Percentiles rank a stretch among this genome's conserved stretches.
Conservation (phyloP, 495 filamentous ascomycete genomes). For the Penicillium bovifimosum region DNA sequence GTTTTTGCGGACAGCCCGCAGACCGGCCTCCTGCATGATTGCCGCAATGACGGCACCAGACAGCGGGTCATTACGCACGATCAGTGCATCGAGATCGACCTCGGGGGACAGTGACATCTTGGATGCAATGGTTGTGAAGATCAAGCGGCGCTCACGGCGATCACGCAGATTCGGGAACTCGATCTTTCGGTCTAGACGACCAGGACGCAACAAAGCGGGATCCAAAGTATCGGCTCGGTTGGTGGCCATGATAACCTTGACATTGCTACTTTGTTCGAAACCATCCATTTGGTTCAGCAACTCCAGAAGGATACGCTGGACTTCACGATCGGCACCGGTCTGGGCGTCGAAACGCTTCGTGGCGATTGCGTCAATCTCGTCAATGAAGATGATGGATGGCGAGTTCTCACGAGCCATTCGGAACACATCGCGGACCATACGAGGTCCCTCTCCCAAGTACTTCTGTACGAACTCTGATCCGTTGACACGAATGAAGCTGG, state of each 20-base stretch:
- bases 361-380: conserved; percentile 98
- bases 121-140: conserved; percentile 90
- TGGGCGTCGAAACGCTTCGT: conserved; percentile 99
- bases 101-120: conserved; percentile 97
- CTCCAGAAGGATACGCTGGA: conserved; percentile 95
- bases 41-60: conserved; percentile 95
- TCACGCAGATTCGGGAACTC: conserved; percentile 92
- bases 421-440: conserved; percentile 99
- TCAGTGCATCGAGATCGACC: conserved; percentile 91
- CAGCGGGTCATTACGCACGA: conserved; percentile 91
- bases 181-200: conserved; percentile 95
- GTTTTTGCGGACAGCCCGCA: conserved; percentile 95
- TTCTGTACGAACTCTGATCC: conserved; percentile 99
- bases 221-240: conserved; percentile 97
- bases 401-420: conserved; percentile 98
- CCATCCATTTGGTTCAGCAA: conserved; percentile 99
- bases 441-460: conserved; percentile 93
- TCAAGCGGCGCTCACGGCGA: conserved; percentile 86
- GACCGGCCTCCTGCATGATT: conserved; percentile 97
- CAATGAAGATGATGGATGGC: conserved; percentile 98
- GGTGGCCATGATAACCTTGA: conserved; percentile 99
- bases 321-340: conserved; percentile 94
- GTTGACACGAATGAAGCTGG: conserved; percentile 96
- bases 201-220: conserved; percentile 87
- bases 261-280: conserved; percentile 96